Evolutionary conservation across 192 early-diverging fungal species (phyloP), one percentile per base, ranked within the genome.

Genomic region (Geranomyces variabilis): DNA sequence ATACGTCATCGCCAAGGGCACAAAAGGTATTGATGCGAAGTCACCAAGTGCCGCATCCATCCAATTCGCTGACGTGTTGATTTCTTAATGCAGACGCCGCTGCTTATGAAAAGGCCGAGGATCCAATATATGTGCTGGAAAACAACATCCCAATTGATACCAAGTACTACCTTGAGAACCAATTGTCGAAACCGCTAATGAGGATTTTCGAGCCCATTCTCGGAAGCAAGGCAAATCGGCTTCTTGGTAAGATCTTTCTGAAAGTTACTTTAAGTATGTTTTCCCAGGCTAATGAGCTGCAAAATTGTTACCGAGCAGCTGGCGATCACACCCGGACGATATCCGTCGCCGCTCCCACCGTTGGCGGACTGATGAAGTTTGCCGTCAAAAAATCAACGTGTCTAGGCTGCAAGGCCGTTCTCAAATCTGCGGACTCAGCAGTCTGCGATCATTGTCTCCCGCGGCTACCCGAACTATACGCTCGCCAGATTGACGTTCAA

Each of bases 61-160:
- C 61, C 26, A 26, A 1, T 30, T 66, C 41, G 61, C n/a, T 3
- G n/a, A 28, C 31, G 0, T 4, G 51, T 30, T 34, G 3, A 33
- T 46, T 57, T 0, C 31, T 24, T 21, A 4, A 48, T 47, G 5
- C 10, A 78, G 89, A 89, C 61, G 88, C 93, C 12, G 90, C 93
- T 41, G 93, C 95, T 9, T 98, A 98, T 71, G 96, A 99, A 66
- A 95, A 96, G 71, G 94, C 96, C 0, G 97, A 99, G 76, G 97
- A 99, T 74, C 97, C 97, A 24, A 90, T 99, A 48, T 97, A 90
- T 73, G 97, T 98, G n/a, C 87, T 99, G 45, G 96, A 99, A 55
- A 93, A 99, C 77, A 99, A 96, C 77, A 81, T 99, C 47, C 95
- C 97, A 1, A 97, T 99, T 61, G 97, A 99, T 75, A 94, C 94